phyloP scores from a whole-genome alignment of 306 rosid species.

The Fragaria iinumae region DNA sequence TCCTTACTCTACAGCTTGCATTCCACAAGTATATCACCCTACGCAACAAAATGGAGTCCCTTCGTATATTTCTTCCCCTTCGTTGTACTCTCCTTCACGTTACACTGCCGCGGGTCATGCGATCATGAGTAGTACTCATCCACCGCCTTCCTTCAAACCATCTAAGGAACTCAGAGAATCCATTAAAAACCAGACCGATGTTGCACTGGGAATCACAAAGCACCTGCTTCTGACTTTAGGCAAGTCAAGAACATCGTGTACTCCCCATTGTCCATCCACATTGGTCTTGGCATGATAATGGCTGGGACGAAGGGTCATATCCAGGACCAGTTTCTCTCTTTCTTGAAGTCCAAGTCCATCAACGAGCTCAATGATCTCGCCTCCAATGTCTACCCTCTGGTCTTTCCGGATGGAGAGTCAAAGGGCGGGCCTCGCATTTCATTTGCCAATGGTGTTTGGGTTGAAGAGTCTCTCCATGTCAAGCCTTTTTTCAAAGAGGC shows the following conservation, averaged over 20 bases:
- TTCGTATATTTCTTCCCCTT: neutral
- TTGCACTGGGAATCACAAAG: neutral
- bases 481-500: neutral
- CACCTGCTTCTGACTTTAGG: neutral
- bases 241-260: slow-evolving; percentile 4
- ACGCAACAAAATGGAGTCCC: neutral
- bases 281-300: slow-evolving; percentile 1
- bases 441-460: slow-evolving; percentile 1
- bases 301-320: slow-evolving; percentile 14
- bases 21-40: neutral
- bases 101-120: neutral
- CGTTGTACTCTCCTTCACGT: neutral
- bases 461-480: neutral
- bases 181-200: neutral
- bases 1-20: neutral
- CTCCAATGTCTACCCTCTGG: neutral
- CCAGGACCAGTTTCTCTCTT: neutral
- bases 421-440: slow-evolving; percentile 8
- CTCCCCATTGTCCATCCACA: slow-evolving; percentile 18
- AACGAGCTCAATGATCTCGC: neutral
- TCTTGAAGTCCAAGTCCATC: neutral
- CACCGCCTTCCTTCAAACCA: neutral
- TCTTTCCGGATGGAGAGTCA: neutral
- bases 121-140: too few relatives aligned
- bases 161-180: neutral